Conservation (phyloP, 1,284 basidiomycete species). For the Xanthoconium separans region DNA sequence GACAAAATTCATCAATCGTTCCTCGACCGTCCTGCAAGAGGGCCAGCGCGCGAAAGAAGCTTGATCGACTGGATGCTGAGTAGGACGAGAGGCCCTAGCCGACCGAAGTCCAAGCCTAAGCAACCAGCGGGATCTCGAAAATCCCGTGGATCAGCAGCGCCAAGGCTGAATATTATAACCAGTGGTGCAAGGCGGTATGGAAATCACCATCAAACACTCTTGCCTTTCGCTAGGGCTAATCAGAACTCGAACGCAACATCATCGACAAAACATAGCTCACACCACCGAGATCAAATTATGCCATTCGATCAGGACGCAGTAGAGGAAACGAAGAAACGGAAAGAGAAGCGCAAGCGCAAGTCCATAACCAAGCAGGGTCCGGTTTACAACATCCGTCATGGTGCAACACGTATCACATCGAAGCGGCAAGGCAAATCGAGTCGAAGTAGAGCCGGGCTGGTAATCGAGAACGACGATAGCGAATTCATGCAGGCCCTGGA, state of each 20-base stretch:
- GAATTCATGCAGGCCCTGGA: constrained; percentile 44
- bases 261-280: constrained; percentile 6
- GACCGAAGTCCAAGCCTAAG: constrained; percentile 13
- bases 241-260: constrained; percentile 4
- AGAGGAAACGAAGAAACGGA: constrained; percentile 11
- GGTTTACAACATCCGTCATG: constrained; percentile 27
- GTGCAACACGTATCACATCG: constrained; percentile 28
- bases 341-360: constrained; percentile 12
- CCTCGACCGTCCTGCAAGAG: constrained; percentile 24
- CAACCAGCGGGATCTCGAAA: constrained; percentile 6
- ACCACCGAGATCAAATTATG: constrained; percentile 2
- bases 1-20: constrained; percentile 34
- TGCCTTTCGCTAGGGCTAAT: constrained; percentile 30
- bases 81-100: constrained; percentile 37
- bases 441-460: constrained; percentile 10
- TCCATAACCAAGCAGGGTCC: constrained; percentile 8
- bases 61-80: constrained; percentile 61
- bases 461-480: constrained; percentile 41
- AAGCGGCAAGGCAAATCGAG: constrained; percentile 14
- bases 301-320: neutral
- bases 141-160: constrained; percentile 5
- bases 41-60: constrained; percentile 38
- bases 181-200: constrained; percentile 34
- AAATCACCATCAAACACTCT: constrained; percentile 38
- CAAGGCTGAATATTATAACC: constrained; percentile 37